A percentile compares a stretch with the other conserved stretches of the same genome.
Evolutionary conservation across 1,284 basidiomycete species (phyloP).

Genomic region (Cystobasidium slooffiae): DNA sequence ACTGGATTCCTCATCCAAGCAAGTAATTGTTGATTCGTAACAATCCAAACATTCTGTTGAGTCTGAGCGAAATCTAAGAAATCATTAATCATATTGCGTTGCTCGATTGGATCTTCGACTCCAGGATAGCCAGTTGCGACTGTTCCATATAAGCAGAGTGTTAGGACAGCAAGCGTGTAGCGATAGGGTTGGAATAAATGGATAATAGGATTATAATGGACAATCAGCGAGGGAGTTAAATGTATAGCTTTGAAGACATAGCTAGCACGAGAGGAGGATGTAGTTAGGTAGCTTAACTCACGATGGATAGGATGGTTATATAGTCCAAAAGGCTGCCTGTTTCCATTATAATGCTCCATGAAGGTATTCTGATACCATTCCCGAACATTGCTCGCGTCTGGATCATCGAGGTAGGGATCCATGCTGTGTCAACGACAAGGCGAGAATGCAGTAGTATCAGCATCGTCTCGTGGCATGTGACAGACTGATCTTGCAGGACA

Average conservation of each 20-base stretch:
- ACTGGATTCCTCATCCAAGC: conserved; percentile 75
- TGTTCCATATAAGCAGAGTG: background rate
- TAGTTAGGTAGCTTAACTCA: conserved; percentile 53
- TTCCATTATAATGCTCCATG: conserved; percentile 64
- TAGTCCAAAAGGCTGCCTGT: conserved; percentile 77
- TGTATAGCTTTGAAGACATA: background rate
- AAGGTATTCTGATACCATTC: conserved; percentile 77
- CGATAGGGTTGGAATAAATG: background rate
- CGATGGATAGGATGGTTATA: conserved; percentile 80
- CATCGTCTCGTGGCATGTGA: too few relatives aligned
- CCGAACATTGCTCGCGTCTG: conserved; percentile 65
- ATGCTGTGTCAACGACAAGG: too few relatives aligned
- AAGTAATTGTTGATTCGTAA: conserved; percentile 64
- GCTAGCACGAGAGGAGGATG: conserved; percentile 36
- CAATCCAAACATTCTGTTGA: conserved; percentile 64
- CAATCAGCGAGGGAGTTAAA: conserved; percentile 39
- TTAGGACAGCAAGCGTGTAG: background rate
- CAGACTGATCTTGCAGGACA: too few relatives aligned
- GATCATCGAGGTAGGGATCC: conserved; percentile 74
- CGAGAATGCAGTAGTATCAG: too few relatives aligned
- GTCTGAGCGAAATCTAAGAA: conserved; percentile 81
- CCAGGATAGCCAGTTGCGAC: conserved; percentile 64
- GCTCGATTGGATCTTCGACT: conserved; percentile 61
- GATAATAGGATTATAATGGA: conserved; percentile 47
- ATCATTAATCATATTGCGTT: conserved; percentile 72